Conservation (phyloP, 208 protist species). For the Trypanosoma mega region DNA sequence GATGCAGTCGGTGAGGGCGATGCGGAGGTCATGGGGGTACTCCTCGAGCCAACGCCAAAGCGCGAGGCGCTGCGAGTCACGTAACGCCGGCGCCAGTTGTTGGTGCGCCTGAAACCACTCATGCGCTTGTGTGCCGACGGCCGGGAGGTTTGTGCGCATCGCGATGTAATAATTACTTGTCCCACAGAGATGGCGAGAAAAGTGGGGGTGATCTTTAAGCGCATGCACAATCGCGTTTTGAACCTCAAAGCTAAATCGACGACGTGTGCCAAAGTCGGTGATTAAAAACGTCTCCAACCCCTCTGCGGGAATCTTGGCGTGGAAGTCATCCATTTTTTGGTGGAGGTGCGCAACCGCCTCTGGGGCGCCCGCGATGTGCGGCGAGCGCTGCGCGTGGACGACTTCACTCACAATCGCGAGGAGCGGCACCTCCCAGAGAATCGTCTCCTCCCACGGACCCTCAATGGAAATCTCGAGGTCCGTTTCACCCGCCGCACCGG, state of each 20-base stretch:
- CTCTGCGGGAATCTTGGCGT: constrained; percentile 37
- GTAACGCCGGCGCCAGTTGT: constrained; percentile 70
- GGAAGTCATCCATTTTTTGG: constrained; percentile 62
- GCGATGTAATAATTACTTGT: constrained; percentile 89
- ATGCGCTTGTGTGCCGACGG: constrained; percentile 84
- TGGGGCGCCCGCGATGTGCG: constrained; percentile 30
- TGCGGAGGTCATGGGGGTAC: constrained; percentile 78
- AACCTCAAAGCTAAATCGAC: constrained; percentile 78
- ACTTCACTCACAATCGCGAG: constrained; percentile 83
- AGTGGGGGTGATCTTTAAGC: constrained; percentile 52
- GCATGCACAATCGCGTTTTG: constrained; percentile 70
- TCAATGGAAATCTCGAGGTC: constrained; percentile 63
- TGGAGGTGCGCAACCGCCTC: constrained; percentile 56
- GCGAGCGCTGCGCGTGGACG: constrained; percentile 53
- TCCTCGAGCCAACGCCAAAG: constrained; percentile 76
- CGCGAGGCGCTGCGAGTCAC: constrained; percentile 67
- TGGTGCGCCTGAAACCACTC: constrained; percentile 93
- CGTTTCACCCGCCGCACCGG: constrained; percentile 34
- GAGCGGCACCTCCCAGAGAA: constrained; percentile 87
- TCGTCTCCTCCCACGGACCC: constrained; percentile 86
- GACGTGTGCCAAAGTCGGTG: constrained; percentile 80
- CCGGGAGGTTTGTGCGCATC: constrained; percentile 49
- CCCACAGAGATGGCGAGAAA: constrained; percentile 54
- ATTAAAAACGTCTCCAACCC: constrained; percentile 58
- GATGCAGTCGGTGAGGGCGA: constrained; percentile 90